Conservation (phyloP, 2,329 filamentous ascomycete genomes). For the Hymenoscyphus fructigenus region DNA sequence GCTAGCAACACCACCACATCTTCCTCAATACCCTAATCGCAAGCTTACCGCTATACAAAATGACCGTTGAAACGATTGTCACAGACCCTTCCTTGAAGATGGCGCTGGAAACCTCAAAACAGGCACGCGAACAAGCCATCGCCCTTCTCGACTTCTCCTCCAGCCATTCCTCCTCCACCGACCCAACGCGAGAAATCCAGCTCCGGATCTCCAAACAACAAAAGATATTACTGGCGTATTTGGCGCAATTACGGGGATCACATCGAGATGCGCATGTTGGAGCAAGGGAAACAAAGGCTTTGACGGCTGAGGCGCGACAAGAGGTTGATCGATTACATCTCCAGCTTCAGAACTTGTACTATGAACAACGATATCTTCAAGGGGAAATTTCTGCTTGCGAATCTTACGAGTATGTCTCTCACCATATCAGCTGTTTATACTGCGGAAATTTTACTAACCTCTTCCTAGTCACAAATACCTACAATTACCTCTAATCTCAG, state of each 20-base stretch:
- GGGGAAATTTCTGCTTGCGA: conserved; percentile 91
- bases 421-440: not conserved
- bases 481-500: conserved; percentile 78
- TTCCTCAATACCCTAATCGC: not conserved
- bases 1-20: not conserved
- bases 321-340: conserved; percentile 91
- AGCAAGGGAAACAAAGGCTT: conserved; percentile 80
- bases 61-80: conserved; percentile 59
- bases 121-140: conserved; percentile 71
- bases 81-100: conserved; percentile 64
- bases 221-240: conserved; percentile 74
- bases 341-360: conserved; percentile 92
- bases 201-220: conserved; percentile 70
- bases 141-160: conserved; percentile 64
- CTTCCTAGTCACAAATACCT: conserved; percentile 75
- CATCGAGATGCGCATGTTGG: conserved; percentile 80
- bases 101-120: conserved; percentile 70
- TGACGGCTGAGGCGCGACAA: conserved; percentile 82
- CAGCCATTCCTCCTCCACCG: conserved; percentile 44
- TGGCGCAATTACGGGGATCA: conserved; percentile 76
- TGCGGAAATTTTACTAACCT: conserved; percentile 21
- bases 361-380: conserved; percentile 87
- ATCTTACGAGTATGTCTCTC: conserved; percentile 79
- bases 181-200: conserved; percentile 49
- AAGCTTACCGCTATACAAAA: conserved; percentile 31